phyloP scores from a whole-genome alignment of 164 flowering plant species.

The Vitis amurensis region DNA sequence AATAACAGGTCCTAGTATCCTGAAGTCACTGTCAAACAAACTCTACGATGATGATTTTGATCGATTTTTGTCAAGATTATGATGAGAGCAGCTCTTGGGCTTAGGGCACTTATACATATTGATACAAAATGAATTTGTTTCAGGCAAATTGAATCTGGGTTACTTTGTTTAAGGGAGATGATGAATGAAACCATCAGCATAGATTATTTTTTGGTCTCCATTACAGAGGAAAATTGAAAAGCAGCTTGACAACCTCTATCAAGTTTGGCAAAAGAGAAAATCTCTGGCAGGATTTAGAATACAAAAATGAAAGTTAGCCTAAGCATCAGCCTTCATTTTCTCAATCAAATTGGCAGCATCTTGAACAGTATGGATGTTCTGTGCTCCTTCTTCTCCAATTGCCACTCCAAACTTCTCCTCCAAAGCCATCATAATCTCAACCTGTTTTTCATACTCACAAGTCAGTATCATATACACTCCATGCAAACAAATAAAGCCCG shows the following conservation, averaged over 20 bases:
- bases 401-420: conserved; percentile 65
- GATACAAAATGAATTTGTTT: no score
- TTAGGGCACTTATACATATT: no score
- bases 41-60: no score
- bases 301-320: background rate
- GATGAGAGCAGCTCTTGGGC: no score
- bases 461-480: no score
- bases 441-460: conserved; percentile 14
- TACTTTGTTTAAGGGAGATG: background rate
- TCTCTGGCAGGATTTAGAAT: background rate
- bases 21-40: no score
- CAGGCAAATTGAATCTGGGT: no score
- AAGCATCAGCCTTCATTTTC: conserved; percentile 43
- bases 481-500: no score
- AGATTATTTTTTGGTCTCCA: background rate
- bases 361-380: conserved; percentile 64
- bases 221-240: background rate
- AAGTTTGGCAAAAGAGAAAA: background rate
- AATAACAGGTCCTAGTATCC: no score
- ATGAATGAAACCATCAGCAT: background rate
- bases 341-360: conserved; percentile 72
- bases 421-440: conserved; percentile 65
- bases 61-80: no score
- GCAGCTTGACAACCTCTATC: background rate
- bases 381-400: conserved; percentile 60